A percentile compares a stretch with the other conserved stretches of the same genome.
Conservation (phyloP, 1,284 basidiomycete genomes). For the Moesziomyces sp. region DNA sequence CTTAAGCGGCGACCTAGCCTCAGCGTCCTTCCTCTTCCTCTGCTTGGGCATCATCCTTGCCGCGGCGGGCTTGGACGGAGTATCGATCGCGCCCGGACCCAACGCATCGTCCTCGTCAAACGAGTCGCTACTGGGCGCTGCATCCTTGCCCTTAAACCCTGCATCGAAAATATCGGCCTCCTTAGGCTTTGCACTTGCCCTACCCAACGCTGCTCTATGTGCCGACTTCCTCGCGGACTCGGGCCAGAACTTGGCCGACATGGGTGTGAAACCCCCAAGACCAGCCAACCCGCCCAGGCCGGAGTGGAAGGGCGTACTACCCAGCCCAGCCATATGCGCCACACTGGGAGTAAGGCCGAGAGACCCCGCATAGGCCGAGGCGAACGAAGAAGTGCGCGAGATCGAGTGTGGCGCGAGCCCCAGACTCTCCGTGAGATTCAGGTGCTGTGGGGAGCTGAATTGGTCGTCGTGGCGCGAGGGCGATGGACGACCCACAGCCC, state of each 20-base stretch:
- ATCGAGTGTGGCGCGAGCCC: constrained; percentile 63
- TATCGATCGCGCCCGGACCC: too few relatives aligned
- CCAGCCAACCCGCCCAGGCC: constrained; percentile 30
- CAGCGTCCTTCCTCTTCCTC: too few relatives aligned
- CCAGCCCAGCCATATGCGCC: constrained; percentile 32
- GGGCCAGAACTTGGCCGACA: constrained; percentile 30
- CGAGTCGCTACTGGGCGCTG: too few relatives aligned
- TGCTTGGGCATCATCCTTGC: too few relatives aligned
- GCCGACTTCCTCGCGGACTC: constrained; percentile 25
- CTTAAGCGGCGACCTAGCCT: too few relatives aligned
- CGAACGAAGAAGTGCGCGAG: constrained; percentile 35
- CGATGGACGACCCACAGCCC: constrained; percentile 23
- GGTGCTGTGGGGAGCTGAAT: constrained; percentile 63
- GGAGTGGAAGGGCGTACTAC: constrained; percentile 28
- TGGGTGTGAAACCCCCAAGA: constrained; percentile 37
- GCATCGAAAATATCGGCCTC: too few relatives aligned
- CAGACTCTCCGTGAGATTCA: constrained; percentile 60
- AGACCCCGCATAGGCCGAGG: constrained; percentile 42
- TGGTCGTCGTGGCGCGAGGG: constrained; percentile 49
- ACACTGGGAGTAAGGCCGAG: constrained; percentile 57
- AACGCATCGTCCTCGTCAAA: too few relatives aligned
- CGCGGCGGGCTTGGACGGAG: not conserved
- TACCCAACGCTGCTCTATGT: not conserved
- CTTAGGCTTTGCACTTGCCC: not conserved
- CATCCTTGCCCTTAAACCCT: not conserved